A percentile compares a stretch with the other conserved stretches of the same genome.
These are phyloP conservation scores for Pichia exigua DNA, from an alignment of 805 yeast species.

Conservation along the genomic window DNA sequence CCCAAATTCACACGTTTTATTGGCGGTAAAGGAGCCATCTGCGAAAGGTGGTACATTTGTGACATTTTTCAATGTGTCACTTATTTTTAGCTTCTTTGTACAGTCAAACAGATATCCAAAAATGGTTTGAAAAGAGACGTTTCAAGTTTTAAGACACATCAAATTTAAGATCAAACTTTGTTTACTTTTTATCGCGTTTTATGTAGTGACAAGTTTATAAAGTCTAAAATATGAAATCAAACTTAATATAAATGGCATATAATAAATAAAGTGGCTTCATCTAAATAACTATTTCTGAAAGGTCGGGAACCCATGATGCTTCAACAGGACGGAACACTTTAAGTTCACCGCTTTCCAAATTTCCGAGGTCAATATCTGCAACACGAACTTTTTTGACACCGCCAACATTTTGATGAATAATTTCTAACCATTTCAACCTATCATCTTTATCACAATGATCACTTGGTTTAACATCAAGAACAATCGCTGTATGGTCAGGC, in stretches of 20 bases:
- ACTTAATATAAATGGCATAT: no score
- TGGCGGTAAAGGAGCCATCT: conserved; percentile 40
- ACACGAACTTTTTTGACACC: conserved; percentile 33
- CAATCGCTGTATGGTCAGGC: conserved; percentile 46
- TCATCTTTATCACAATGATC: conserved; percentile 23
- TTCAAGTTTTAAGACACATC: background rate
- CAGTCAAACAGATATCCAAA: background rate
- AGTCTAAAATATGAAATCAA: background rate
- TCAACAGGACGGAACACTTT: conserved; percentile 42
- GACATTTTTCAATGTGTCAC: conserved; percentile 3
- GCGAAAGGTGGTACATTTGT: conserved; percentile 34
- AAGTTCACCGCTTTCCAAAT: conserved; percentile 36
- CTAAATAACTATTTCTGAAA: conserved; percentile 11
- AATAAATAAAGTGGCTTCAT: background rate
- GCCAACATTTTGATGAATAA: conserved; percentile 45
- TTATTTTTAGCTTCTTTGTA: background rate
- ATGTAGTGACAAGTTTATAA: background rate
- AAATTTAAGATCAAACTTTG: background rate
- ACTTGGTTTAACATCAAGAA: conserved; percentile 26
- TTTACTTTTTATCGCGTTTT: conserved; percentile 6
- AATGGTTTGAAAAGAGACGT: background rate
- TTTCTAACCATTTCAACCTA: conserved; percentile 20
- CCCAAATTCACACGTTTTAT: conserved; percentile 41
- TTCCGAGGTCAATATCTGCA: conserved; percentile 32
- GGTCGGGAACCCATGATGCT: conserved; percentile 33